phyloP scores from a whole-genome alignment of 139 green algal species.

The Volvox reticuliferus region DNA sequence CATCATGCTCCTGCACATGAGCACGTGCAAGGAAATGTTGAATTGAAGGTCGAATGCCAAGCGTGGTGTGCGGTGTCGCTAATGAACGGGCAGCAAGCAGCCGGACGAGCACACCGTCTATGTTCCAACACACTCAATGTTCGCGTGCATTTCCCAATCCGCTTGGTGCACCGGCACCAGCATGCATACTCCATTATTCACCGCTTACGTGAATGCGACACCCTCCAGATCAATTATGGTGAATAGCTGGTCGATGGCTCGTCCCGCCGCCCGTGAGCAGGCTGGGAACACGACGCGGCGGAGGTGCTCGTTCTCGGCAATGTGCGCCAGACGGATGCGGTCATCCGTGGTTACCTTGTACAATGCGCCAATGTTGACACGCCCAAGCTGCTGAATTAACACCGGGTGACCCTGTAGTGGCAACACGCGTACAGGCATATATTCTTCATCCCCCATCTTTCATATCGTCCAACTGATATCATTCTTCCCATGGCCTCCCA shows the following conservation, averaged over 20 bases:
- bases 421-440: not conserved
- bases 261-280: slow-evolving; percentile 73
- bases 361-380: slow-evolving; percentile 81
- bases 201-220: slow-evolving; percentile 51
- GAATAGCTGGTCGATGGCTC: slow-evolving; percentile 85
- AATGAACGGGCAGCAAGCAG: too few species aligned
- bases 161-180: not conserved
- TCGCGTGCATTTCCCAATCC: too few species aligned
- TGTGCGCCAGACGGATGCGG: slow-evolving; percentile 88
- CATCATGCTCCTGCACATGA: slow-evolving; percentile 60
- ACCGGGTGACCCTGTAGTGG: slow-evolving; percentile 84
- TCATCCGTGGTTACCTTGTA: slow-evolving; percentile 85
- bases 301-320: slow-evolving; percentile 91
- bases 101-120: too few species aligned
- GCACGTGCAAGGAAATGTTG: too few species aligned
- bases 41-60: too few species aligned
- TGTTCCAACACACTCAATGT: too few species aligned
- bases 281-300: slow-evolving; percentile 83
- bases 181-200: too few species aligned
- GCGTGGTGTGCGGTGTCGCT: too few species aligned
- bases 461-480: not conserved
- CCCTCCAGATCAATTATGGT: slow-evolving; percentile 91
- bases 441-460: not conserved
- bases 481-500: too few species aligned
- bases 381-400: slow-evolving; percentile 89